phyloP scores from a whole-genome alignment of 768 basidiomycete genomes.

The Butyriboletus loyo region DNA sequence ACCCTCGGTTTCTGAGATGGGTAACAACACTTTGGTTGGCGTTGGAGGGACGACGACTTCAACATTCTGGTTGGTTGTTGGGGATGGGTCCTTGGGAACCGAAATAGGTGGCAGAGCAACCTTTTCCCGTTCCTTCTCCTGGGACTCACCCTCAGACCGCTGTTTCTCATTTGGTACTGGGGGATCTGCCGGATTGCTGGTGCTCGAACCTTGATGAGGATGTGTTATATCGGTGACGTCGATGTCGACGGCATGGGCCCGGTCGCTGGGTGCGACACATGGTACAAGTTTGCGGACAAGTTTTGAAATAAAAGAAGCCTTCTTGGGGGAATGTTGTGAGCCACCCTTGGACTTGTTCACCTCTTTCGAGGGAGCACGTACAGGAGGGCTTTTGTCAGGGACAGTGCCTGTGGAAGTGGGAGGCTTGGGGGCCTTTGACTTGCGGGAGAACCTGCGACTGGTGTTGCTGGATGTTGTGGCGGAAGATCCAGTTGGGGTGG shows the following conservation, averaged over 20 bases:
- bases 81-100: slow-evolving; percentile 19
- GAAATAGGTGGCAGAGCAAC: slow-evolving; percentile 23
- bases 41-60: slow-evolving; percentile 47
- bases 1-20: slow-evolving; percentile 78
- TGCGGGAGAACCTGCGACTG: slow-evolving; percentile 32
- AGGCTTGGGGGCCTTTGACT: slow-evolving; percentile 18
- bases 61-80: slow-evolving; percentile 27
- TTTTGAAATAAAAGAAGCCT: slow-evolving; percentile 57
- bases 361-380: slow-evolving; percentile 33
- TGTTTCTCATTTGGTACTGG: slow-evolving; percentile 31
- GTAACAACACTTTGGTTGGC: slow-evolving; percentile 43
- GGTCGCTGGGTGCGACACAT: slow-evolving; percentile 54
- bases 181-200: slow-evolving; percentile 20
- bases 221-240: slow-evolving; percentile 28
- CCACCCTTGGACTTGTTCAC: slow-evolving; percentile 33
- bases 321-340: slow-evolving; percentile 35
- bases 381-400: slow-evolving; percentile 30
- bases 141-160: slow-evolving; percentile 18
- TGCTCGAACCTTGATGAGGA: slow-evolving; percentile 18
- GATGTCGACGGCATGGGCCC: slow-evolving; percentile 44
- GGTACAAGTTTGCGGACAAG: slow-evolving; percentile 63
- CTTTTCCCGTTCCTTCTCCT: slow-evolving; percentile 39
- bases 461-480: slow-evolving; percentile 18
- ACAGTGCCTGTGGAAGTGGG: slow-evolving; percentile 15
- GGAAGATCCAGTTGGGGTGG: slow-evolving; percentile 24